Percentiles rank a stretch among this genome's conserved stretches.
Evolutionary conservation across 2,329 filamentous ascomycete genomes (phyloP).

Genomic region (Colletotrichum sp.): DNA sequence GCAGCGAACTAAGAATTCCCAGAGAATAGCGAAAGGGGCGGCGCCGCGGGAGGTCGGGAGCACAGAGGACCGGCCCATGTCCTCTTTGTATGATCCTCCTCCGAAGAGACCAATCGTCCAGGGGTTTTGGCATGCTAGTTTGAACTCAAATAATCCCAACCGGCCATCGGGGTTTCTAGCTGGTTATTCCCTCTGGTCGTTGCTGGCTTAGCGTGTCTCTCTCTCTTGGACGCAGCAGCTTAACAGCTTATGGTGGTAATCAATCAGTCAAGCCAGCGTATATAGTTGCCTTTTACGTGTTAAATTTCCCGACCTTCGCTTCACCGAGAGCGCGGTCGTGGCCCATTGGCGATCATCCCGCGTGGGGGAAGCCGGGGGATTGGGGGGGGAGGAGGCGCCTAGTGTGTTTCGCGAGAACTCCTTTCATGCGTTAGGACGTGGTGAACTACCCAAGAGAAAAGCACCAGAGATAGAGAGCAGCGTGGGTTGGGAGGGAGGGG

Average conservation of each 20-base stretch:
- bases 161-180: not conserved
- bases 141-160: conserved; percentile 6
- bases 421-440: not conserved
- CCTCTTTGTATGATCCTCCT: not conserved
- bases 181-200: not conserved
- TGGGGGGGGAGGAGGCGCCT: no score
- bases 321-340: conserved; percentile 6
- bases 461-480: not conserved
- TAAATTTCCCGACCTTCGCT: not conserved
- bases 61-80: not conserved
- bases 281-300: not conserved
- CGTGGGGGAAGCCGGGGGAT: not conserved
- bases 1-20: not conserved
- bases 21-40: not conserved
- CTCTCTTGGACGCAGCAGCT: not conserved
- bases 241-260: not conserved
- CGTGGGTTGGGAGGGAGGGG: not conserved
- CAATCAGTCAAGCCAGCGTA: not conserved
- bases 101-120: not conserved
- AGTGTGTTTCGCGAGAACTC: not conserved
- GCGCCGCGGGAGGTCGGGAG: not conserved
- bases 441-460: not conserved
- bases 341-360: conserved; percentile 1
- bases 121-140: not conserved
- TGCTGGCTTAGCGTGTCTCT: not conserved